A percentile compares a stretch with the other conserved stretches of the same genome.
Evolutionary conservation across 2,329 filamentous ascomycete genomes (phyloP).

Genomic region (Apiospora arundinis): DNA sequence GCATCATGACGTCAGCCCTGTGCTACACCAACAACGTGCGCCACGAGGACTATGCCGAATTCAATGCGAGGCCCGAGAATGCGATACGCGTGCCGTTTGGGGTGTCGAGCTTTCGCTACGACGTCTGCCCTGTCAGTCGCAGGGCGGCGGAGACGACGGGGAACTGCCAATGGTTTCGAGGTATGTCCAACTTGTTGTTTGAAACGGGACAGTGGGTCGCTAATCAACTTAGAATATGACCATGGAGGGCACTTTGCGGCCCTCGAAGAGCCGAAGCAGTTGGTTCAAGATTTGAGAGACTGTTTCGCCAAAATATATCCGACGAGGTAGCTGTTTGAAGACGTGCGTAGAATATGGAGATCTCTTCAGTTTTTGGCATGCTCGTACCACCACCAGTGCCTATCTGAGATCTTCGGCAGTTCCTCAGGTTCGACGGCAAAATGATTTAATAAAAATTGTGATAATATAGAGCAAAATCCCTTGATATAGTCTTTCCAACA

Average conservation of each 20-base stretch:
- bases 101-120: constrained; percentile 28
- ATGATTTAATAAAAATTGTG: too few relatives aligned
- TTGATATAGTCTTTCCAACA: too few relatives aligned
- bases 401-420: neutral
- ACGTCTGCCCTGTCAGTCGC: constrained; percentile 26
- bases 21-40: constrained; percentile 29
- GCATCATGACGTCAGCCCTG: constrained; percentile 32
- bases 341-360: neutral
- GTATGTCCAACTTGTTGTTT: constrained; percentile 16
- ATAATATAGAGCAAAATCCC: too few relatives aligned
- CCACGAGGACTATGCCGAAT: constrained; percentile 27
- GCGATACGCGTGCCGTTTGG: constrained; percentile 30
- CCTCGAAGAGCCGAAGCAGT: constrained; percentile 23
- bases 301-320: neutral
- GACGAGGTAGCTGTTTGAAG: constrained; percentile 24
- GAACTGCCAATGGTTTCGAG: constrained; percentile 30
- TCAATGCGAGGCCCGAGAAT: constrained; percentile 27
- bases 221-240: constrained; percentile 26
- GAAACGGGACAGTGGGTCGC: neutral
- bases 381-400: neutral
- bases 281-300: constrained; percentile 7
- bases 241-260: constrained; percentile 31
- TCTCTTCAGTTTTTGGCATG: neutral
- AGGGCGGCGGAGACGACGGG: constrained; percentile 29
- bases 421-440: neutral